Percentiles rank a stretch among this genome's conserved stretches.
Evolutionary conservation across 306 rosid species (phyloP).

Genomic region (Phaseolus lunatus): DNA sequence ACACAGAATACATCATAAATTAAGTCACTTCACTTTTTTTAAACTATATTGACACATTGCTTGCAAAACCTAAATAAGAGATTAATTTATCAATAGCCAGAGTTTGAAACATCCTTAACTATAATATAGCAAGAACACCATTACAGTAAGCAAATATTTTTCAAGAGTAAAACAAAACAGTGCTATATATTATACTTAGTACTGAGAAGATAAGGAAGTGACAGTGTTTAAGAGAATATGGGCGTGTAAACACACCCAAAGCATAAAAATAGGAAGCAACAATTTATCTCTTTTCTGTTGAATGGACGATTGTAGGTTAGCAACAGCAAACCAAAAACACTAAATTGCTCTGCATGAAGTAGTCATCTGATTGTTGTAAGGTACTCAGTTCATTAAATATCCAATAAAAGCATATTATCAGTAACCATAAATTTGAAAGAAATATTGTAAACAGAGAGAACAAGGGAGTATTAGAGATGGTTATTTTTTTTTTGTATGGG

Average conservation of each 20-base stretch:
- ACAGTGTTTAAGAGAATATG: not conserved
- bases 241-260: no score
- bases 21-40: not conserved
- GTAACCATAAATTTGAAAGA: not conserved
- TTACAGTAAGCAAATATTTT: not conserved
- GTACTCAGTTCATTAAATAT: not conserved
- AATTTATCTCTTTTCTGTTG: no score
- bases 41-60: not conserved
- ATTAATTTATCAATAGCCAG: not conserved
- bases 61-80: not conserved
- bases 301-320: no score
- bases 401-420: not conserved
- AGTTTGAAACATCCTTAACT: not conserved
- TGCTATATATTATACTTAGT: not conserved
- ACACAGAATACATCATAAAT: constrained; percentile 4
- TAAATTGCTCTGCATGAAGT: not conserved
- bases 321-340: no score
- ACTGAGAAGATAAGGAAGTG: constrained; percentile 9
- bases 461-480: not conserved
- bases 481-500: not conserved
- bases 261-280: no score
- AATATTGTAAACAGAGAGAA: not conserved
- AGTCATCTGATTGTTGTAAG: not conserved
- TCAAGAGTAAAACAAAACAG: not conserved
- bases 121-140: constrained; percentile 5